Conservation (phyloP, 169 alveolate genomes). For the Eimeria falciformis region DNA sequence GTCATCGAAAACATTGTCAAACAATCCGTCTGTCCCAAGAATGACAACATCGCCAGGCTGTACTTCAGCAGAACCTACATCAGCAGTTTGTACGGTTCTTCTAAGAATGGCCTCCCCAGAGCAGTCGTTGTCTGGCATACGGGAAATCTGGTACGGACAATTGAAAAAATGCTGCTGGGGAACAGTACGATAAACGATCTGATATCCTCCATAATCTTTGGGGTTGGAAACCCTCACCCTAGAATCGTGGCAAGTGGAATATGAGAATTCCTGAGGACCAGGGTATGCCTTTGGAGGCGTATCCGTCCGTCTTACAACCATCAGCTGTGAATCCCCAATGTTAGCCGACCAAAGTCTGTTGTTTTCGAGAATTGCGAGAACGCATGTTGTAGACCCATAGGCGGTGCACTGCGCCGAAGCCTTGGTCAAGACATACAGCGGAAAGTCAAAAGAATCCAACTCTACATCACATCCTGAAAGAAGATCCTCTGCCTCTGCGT, state of each 20-base stretch:
- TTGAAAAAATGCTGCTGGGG: constrained; percentile 88
- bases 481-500: constrained; percentile 77
- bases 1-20: constrained; percentile 87
- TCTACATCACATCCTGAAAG: constrained; percentile 65
- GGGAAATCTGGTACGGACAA: constrained; percentile 88
- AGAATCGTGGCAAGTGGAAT: constrained; percentile 44
- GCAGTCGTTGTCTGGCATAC: constrained; percentile 85
- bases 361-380: constrained; percentile 80
- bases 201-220: constrained; percentile 77
- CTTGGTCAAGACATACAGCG: constrained; percentile 79
- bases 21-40: constrained; percentile 89
- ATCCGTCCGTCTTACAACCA: constrained; percentile 78
- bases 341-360: constrained; percentile 81
- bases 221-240: constrained; percentile 46
- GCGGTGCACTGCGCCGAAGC: constrained; percentile 81
- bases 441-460: constrained; percentile 65
- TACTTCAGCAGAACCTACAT: constrained; percentile 76
- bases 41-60: constrained; percentile 86
- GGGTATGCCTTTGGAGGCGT: constrained; percentile 62
- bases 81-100: constrained; percentile 80
- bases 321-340: constrained; percentile 84
- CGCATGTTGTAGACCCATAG: constrained; percentile 85
- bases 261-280: constrained; percentile 38
- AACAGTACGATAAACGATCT: constrained; percentile 80
- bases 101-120: constrained; percentile 80